A percentile compares a stretch with the other conserved stretches of the same genome.
Evolutionary conservation across 495 filamentous ascomycete genomes (phyloP).

Genomic region (Hyaloscypha variabilis): DNA sequence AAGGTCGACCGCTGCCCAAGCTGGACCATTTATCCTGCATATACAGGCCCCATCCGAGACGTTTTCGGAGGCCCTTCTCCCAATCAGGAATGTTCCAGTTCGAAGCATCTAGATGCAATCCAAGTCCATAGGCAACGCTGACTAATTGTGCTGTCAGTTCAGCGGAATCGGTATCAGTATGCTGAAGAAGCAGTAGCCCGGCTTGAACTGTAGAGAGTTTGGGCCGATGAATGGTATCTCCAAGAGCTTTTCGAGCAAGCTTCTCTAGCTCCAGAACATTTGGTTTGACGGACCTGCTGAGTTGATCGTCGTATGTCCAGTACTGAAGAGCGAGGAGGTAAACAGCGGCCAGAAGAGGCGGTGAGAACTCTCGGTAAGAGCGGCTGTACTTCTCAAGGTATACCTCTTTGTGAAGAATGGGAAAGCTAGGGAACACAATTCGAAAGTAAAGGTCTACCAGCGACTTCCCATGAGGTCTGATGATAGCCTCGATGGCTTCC

Average conservation of each 20-base stretch:
- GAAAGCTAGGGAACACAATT: conserved; percentile 85
- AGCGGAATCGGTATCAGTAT: conserved; percentile 81
- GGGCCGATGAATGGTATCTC: conserved; percentile 75
- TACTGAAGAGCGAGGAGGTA: conserved; percentile 90
- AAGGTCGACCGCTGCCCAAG: conserved; percentile 80
- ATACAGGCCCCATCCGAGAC: conserved; percentile 87
- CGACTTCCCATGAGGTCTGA: conserved; percentile 77
- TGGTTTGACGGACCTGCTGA: conserved; percentile 67
- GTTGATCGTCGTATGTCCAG: conserved; percentile 71
- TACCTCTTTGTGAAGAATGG: conserved; percentile 82
- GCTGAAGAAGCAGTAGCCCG: conserved; percentile 86
- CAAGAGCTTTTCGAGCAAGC: conserved; percentile 70
- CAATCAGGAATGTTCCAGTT: conserved; percentile 83
- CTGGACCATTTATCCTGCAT: conserved; percentile 93
- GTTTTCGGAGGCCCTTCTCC: conserved; percentile 81
- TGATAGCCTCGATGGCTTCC: conserved; percentile 78
- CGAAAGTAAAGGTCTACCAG: conserved; percentile 87
- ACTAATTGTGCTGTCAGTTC: conserved; percentile 84
- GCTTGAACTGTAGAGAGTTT: conserved; percentile 95
- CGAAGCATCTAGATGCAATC: conserved; percentile 83
- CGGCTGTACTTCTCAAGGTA: conserved; percentile 84
- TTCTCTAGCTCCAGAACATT: conserved; percentile 77
- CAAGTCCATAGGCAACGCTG: conserved; percentile 77
- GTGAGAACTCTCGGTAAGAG: conserved; percentile 76
- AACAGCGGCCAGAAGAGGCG: conserved; percentile 82